phyloP scores from a whole-genome alignment of 1,139 yeast species.

The Williopsis jadinii region DNA sequence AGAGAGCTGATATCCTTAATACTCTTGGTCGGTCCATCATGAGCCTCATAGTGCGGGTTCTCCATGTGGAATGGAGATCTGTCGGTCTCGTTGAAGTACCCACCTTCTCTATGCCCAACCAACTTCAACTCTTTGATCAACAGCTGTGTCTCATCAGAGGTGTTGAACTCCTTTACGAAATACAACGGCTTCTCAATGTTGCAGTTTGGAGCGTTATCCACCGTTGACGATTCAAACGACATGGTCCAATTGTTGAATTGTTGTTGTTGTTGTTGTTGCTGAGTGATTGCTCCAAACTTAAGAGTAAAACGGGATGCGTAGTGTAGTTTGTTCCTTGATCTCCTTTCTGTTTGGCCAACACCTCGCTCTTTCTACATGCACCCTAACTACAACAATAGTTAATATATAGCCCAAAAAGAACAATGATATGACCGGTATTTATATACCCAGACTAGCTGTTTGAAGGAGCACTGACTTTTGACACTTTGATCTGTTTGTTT shows the following conservation, averaged over 20 bases:
- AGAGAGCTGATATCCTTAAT: neutral
- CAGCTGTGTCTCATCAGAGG: slow-evolving; percentile 16
- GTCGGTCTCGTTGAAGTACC: slow-evolving; percentile 44
- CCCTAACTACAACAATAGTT: no score
- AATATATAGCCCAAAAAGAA: no score
- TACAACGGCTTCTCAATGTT: slow-evolving; percentile 10
- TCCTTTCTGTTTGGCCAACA: no score
- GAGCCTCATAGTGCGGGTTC: slow-evolving; percentile 25
- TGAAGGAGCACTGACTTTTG: slow-evolving; percentile 49
- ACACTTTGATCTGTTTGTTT: slow-evolving; percentile 45
- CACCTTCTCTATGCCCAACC: slow-evolving; percentile 40
- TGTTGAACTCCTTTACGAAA: slow-evolving; percentile 7
- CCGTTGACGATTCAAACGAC: slow-evolving; percentile 8
- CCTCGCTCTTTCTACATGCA: no score
- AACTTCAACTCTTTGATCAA: slow-evolving; percentile 27
- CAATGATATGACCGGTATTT: no score
- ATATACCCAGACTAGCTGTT: slow-evolving; percentile 15
- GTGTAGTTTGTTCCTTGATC: neutral
- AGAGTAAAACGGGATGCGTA: neutral
- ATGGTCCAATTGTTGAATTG: neutral
- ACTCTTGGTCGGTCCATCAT: neutral
- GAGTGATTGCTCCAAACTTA: neutral
- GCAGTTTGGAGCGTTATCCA: slow-evolving; percentile 6
- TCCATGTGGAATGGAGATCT: slow-evolving; percentile 34
- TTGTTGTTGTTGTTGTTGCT: no score